Percentiles rank a stretch among this genome's conserved stretches.
These are phyloP conservation scores for Pholiota adiposa DNA, from an alignment of 1,284 basidiomycete species.

Conservation along the genomic window DNA sequence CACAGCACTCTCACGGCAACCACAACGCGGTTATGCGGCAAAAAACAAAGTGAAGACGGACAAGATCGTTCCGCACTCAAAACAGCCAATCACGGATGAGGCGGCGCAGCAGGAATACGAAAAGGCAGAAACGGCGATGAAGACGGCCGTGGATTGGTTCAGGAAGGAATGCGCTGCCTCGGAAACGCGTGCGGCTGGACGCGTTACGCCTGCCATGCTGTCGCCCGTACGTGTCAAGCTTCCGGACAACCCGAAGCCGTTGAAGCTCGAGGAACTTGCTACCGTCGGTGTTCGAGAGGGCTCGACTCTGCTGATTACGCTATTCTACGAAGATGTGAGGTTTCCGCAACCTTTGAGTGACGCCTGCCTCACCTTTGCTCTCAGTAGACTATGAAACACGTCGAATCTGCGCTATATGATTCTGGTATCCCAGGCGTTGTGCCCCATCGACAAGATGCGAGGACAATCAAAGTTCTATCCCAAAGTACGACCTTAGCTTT, in stretches of 20 bases:
- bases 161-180: conserved; percentile 68
- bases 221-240: conserved; percentile 67
- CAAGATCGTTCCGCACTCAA: conserved; percentile 58
- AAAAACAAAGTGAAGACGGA: conserved; percentile 50
- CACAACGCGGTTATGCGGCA: conserved; percentile 27
- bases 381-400: conserved; percentile 70
- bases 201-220: conserved; percentile 72
- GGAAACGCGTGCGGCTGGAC: conserved; percentile 74
- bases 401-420: conserved; percentile 73
- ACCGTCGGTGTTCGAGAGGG: conserved; percentile 81
- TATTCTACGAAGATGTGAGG: conserved; percentile 76
- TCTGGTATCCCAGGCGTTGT: conserved; percentile 72
- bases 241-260: conserved; percentile 41
- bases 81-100: conserved; percentile 55
- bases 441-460: conserved; percentile 68
- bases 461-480: conserved; percentile 77
- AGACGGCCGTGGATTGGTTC: conserved; percentile 65
- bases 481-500: conserved; percentile 54
- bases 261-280: conserved; percentile 68
- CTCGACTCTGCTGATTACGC: conserved; percentile 67
- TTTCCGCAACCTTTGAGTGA: conserved; percentile 2
- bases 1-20: not conserved
- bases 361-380: conserved; percentile 14
- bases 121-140: conserved; percentile 68
- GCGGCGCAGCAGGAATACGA: conserved; percentile 57